Evolutionary conservation across 139 green algal genomes (phyloP).

Genomic region (Deuterostichococcus epilithicus): DNA sequence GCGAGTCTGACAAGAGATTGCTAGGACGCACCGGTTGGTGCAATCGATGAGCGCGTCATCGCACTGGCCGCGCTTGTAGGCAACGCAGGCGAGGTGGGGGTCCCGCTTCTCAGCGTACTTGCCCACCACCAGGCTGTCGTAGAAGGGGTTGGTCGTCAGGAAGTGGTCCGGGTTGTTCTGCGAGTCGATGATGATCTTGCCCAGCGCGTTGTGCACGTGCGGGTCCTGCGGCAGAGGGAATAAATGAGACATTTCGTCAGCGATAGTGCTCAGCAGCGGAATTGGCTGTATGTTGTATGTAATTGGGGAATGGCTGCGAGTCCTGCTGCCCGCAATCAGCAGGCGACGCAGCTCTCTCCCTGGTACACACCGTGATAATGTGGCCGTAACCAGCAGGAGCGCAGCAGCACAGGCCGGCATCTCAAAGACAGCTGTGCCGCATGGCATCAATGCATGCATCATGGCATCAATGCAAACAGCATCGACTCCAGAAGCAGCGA

Average conservation of each 20-base stretch:
- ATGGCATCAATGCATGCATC: too few relatives aligned
- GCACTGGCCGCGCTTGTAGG: conserved; percentile 94
- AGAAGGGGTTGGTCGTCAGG: conserved; percentile 99
- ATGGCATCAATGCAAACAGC: too few relatives aligned
- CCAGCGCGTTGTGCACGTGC: conserved; percentile 97
- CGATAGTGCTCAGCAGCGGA: background rate
- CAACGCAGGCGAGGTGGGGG: conserved; percentile 93
- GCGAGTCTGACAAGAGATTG: too few relatives aligned
- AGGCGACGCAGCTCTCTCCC: too few relatives aligned
- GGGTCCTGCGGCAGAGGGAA: conserved; percentile 52
- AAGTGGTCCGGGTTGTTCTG: conserved; percentile 99
- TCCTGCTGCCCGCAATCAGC: too few relatives aligned
- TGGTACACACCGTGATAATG: too few relatives aligned
- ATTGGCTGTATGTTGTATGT: too few relatives aligned
- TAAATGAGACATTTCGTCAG: background rate
- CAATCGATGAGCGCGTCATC: conserved; percentile 94
- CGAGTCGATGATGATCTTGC: conserved; percentile 99
- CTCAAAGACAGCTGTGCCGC: too few relatives aligned
- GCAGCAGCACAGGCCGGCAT: background rate
- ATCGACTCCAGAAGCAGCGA: too few relatives aligned
- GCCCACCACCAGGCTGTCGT: conserved; percentile 84
- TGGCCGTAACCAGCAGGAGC: background rate
- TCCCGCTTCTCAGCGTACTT: conserved; percentile 98
- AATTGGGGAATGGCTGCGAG: too few relatives aligned
- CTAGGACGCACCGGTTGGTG: conserved; percentile 77